Evolutionary conservation across 2,329 filamentous ascomycete species (phyloP), one percentile per base, ranked within the genome.

Genomic region (Rosellinia necatrix): DNA sequence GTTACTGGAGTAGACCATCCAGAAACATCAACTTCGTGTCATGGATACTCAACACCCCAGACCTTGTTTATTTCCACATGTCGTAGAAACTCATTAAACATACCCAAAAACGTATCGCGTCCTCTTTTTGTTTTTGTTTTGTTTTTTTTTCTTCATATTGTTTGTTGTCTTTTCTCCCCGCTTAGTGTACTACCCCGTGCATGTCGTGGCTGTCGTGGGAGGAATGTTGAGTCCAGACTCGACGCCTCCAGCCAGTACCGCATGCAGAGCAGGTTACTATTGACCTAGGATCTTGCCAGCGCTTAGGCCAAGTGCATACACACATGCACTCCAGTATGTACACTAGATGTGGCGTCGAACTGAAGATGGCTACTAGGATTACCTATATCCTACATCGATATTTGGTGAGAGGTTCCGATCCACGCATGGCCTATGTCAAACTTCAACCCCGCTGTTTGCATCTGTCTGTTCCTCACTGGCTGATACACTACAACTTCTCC

Each of bases 201-300:
- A 38, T 38, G 12, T 25, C 22, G 19, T 9, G 3, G n/a, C n/a
- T n/a, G n/a, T n/a, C 17, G 32, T n/a, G 27, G 40, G 22, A 17
- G 13, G 17, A 38, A 25, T 13, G 38, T 32, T 12, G 21, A 41
- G 40, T 6, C 49, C 17, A 38, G 30, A 44, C 30, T 46, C 41
- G 19, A 27, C 29, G 7, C n/a, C 25, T 24, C 49, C 15, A 12
- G 21, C 12, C 15, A 40, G 30, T n/a, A 43, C 24, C 15, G 7
- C 41, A 53, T 53, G 34, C 49, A 53, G n/a, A 22, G 49, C 50
- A 53, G 50, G 50, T 32, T 32, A 24, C 32, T 32, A 24, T 27
- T 44, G 19, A 37, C 17, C 30, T 34, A 37, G 46, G 41, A 38
- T 44, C 40, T 38, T 24, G 40, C 27, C 49, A 44, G 41, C 40